Evolutionary conservation across 139 green algal species (phyloP).

Genomic region (Edaphochlamys debaryana): DNA sequence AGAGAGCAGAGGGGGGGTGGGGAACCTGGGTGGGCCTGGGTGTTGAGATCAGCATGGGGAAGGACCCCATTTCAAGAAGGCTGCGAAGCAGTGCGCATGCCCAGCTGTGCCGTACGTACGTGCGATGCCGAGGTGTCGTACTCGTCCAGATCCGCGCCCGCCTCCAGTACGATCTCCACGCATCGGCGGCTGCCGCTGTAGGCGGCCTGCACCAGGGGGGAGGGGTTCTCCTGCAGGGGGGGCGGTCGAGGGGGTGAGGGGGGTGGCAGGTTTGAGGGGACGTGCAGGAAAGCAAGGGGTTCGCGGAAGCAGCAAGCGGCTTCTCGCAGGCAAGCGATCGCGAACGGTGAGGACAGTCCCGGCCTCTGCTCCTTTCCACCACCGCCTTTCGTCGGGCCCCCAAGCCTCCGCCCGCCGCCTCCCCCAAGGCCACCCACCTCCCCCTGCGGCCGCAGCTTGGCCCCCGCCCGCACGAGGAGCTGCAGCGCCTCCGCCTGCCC

Average conservation of each 20-base stretch:
- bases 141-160: slow-evolving; percentile 17
- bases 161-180: slow-evolving; percentile 20
- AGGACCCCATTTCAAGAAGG: no score
- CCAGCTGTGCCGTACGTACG: no score
- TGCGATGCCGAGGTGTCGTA: no score
- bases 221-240: background rate
- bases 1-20: no score
- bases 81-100: no score
- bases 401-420: background rate
- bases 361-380: background rate
- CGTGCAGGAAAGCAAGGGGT: background rate
- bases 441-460: background rate
- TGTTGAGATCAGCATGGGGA: no score
- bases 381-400: no score
- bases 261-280: background rate
- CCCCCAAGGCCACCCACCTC: background rate
- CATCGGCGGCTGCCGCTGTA: slow-evolving; percentile 6
- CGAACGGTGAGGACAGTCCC: no score
- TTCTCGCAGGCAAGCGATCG: no score
- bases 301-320: no score
- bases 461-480: slow-evolving; percentile 14
- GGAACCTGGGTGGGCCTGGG: no score
- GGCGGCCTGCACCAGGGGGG: slow-evolving; percentile 17
- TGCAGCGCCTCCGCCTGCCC: slow-evolving; percentile 7
- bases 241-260: background rate